Base-by-base conservation (phyloP, 2,329 filamentous ascomycete genomes). In the Colletotrichum tanaceti region DNA sequence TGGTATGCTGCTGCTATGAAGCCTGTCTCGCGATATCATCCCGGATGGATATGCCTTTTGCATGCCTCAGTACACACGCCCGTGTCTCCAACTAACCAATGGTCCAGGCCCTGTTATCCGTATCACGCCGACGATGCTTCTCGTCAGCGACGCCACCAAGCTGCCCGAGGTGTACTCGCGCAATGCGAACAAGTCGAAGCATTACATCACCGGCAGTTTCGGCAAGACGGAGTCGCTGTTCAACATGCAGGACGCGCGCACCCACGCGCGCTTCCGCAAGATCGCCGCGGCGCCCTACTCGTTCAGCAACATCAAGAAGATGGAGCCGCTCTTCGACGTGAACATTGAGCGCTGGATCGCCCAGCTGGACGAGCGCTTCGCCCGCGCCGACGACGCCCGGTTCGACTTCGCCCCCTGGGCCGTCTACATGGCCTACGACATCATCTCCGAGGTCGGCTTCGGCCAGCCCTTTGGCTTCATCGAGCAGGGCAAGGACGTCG, bases 151-250 rank as follows among this genome's bases (percentile, higher is more conserved):
- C 72, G 81, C 87, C 0, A 83, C 79, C 1, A 84, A 86, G 73
- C 79, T 89, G 2, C 87, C 87, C 0, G 80, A 82, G 16, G 83
- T 90, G 32, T 90, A 89, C 76, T 79, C 81, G 60, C 83, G 86
- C 24, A 79, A 85, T 70, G 86, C 83, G 5, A 80, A 87, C 76
- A 90, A 89, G 73, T 85, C 84, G 1, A 81, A 86, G 57, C 84
- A 87, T 74, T 89, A 89, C 73, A 86, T 88, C 66, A 85, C 86
- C 0, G 86, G 86, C 22, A 84, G 81, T 28, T 87, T 89, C 71
- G 86, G 86, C 18, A 82, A 85, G 63, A 82, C 79, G 5, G 86
- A 88, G 68, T 83, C 80, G 1, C 72, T 89, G 6, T 88, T 90
- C 75, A 88, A 88, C 65, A 88, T 87, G 82, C 84, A 84, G 68